phyloP scores from a whole-genome alignment of 179 eudicot genomes.

The Spinacia oleracea region DNA sequence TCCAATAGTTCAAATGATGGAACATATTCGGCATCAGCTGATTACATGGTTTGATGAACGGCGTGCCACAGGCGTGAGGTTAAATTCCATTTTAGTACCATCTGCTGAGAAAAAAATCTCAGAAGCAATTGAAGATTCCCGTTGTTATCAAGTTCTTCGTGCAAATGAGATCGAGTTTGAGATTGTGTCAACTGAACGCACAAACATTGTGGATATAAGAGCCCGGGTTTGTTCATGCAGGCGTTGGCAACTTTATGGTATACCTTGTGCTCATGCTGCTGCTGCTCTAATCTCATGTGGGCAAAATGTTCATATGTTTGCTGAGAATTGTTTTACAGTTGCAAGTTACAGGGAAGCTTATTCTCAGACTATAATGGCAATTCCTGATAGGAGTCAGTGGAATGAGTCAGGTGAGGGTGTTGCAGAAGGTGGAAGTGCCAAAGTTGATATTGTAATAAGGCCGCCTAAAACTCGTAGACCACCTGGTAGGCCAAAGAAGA shows the following conservation, averaged over 20 bases:
- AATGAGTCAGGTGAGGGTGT: slow-evolving; percentile 52
- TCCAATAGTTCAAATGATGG: slow-evolving; percentile 88
- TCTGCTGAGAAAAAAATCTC: slow-evolving; percentile 74
- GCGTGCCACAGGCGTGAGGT: slow-evolving; percentile 53
- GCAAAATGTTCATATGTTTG: slow-evolving; percentile 77
- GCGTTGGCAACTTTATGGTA: slow-evolving; percentile 76
- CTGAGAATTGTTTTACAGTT: slow-evolving; percentile 78
- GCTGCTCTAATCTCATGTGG: slow-evolving; percentile 89
- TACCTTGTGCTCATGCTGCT: slow-evolving; percentile 82
- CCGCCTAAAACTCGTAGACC: slow-evolving; percentile 92
- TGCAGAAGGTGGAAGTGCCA: slow-evolving; percentile 55
- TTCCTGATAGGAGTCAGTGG: slow-evolving; percentile 80
- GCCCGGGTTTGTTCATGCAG: slow-evolving; percentile 68
- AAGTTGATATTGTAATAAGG: slow-evolving; percentile 54
- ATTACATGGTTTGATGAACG: slow-evolving; percentile 81
- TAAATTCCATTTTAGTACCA: slow-evolving; percentile 83
- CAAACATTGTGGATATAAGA: slow-evolving; percentile 74
- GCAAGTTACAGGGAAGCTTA: slow-evolving; percentile 72
- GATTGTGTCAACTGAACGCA: slow-evolving; percentile 73
- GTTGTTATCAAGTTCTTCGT: slow-evolving; percentile 86
- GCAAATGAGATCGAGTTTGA: slow-evolving; percentile 95
- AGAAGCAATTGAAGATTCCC: slow-evolving; percentile 77
- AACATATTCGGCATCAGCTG: slow-evolving; percentile 70
- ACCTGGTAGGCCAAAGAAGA: slow-evolving; percentile 98
- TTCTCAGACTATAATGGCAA: slow-evolving; percentile 67